Conservation (phyloP, 2,329 filamentous ascomycete species). For the Monilinia polystroma region DNA sequence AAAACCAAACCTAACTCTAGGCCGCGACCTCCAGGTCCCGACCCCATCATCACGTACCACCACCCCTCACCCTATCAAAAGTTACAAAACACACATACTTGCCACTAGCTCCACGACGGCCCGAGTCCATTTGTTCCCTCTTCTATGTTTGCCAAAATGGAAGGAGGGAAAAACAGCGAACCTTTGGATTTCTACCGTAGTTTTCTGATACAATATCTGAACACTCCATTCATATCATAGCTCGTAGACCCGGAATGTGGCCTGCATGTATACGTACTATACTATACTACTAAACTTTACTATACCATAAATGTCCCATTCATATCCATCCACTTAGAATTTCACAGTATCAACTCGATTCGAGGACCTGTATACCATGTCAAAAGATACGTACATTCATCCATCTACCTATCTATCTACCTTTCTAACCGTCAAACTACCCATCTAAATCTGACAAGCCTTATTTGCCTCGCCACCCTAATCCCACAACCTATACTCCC, state of each 20-base stretch:
- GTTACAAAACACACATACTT: neutral
- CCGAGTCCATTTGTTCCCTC: neutral
- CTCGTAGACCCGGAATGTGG: neutral
- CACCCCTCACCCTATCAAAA: constrained; percentile 16
- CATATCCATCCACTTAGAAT: neutral
- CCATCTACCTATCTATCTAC: neutral
- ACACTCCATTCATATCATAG: neutral
- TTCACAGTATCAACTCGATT: constrained; percentile 8
- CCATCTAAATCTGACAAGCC: neutral
- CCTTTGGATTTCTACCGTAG: neutral
- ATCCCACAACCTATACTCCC: neutral
- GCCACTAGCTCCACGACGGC: constrained; percentile 15
- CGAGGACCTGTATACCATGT: constrained; percentile 7
- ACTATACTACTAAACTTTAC: too few relatives aligned
- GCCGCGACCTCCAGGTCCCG: constrained; percentile 13
- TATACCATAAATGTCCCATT: neutral
- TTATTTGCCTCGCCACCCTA: neutral
- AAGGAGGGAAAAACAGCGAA: neutral
- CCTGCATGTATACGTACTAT: neutral
- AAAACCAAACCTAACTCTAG: neutral
- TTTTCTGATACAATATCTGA: neutral
- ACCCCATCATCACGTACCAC: constrained; percentile 16
- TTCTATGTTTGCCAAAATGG: neutral
- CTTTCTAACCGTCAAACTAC: neutral
- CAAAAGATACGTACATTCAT: neutral